Conservation (phyloP, 2,329 filamentous ascomycete species). For the Reticulascus tulasneorum region DNA sequence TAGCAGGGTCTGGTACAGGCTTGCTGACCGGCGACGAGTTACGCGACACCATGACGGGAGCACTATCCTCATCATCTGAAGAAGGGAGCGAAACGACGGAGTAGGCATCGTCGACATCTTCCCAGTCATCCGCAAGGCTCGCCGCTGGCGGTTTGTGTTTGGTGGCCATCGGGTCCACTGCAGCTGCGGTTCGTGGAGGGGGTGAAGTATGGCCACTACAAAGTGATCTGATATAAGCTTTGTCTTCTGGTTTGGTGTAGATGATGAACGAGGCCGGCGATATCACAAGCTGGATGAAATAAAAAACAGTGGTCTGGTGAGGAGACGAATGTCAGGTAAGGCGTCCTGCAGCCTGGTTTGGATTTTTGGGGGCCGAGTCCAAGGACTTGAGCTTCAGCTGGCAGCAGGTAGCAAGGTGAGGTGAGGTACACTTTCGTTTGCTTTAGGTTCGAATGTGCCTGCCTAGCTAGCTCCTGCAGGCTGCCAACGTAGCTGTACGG, state of each 20-base stretch:
- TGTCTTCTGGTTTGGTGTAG: not conserved
- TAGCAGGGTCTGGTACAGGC: too few relatives aligned
- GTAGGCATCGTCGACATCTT: conserved; percentile 19
- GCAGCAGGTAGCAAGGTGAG: not conserved
- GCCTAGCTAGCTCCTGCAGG: not conserved
- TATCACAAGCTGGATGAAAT: not conserved
- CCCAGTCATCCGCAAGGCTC: conserved; percentile 21
- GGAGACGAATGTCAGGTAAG: too few relatives aligned
- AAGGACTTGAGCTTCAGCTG: too few relatives aligned
- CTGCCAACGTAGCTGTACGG: not conserved
- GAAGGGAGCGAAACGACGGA: conserved; percentile 21
- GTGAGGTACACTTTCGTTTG: not conserved
- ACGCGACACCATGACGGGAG: not conserved
- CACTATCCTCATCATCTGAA: conserved; percentile 14
- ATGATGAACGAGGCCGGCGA: not conserved
- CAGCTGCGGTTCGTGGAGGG: too few relatives aligned
- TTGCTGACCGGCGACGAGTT: not conserved
- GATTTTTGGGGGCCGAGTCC: not conserved
- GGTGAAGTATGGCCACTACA: too few relatives aligned
- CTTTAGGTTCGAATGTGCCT: not conserved
- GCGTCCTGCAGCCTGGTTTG: conserved; percentile 1
- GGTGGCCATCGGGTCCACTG: too few relatives aligned
- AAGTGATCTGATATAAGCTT: not conserved
- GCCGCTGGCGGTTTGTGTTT: not conserved
- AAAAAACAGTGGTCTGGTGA: not conserved